These are phyloP conservation scores for Cystobasidium pallidum DNA, from an alignment of 1,284 basidiomycete species.

Conservation along the genomic window DNA sequence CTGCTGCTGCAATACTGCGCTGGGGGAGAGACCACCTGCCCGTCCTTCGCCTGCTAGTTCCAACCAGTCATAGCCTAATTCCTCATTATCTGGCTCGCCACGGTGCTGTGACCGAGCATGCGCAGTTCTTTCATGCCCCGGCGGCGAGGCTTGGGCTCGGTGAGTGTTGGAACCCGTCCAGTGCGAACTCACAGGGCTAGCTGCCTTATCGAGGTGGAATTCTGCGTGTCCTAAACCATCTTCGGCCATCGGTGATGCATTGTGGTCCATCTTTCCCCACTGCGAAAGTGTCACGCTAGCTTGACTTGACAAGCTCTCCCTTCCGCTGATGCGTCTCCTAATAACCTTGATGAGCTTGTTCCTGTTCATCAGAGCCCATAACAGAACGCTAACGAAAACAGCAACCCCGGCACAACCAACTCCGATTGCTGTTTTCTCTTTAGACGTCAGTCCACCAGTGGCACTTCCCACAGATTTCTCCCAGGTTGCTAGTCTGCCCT, in stretches of 20 bases:
- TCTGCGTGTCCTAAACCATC: neutral
- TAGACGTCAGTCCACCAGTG: constrained; percentile 2
- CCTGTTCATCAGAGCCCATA: neutral
- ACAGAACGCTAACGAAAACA: constrained; percentile 4
- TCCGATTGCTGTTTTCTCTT: constrained; percentile 18
- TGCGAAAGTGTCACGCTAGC: constrained; percentile 4
- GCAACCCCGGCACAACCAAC: constrained; percentile 17
- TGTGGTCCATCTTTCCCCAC: constrained; percentile 5
- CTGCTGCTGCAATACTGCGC: neutral
- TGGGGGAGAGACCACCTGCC: neutral
- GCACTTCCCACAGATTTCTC: neutral
- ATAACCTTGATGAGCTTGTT: neutral
- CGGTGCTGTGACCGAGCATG: neutral
- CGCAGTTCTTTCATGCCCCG: neutral
- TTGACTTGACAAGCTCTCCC: constrained; percentile 3
- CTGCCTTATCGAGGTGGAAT: neutral
- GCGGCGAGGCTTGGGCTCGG: neutral
- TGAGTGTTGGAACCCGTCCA: neutral
- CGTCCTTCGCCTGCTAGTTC: neutral
- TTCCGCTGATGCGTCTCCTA: neutral
- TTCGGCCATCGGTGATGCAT: neutral
- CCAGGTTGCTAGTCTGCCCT: constrained; percentile 10
- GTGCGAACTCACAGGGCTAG: neutral
- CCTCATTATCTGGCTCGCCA: neutral
- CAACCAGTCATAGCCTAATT: constrained; percentile 13